Base-by-base conservation (phyloP, 140 eudicot species). In the Flaveria floridana region DNA sequence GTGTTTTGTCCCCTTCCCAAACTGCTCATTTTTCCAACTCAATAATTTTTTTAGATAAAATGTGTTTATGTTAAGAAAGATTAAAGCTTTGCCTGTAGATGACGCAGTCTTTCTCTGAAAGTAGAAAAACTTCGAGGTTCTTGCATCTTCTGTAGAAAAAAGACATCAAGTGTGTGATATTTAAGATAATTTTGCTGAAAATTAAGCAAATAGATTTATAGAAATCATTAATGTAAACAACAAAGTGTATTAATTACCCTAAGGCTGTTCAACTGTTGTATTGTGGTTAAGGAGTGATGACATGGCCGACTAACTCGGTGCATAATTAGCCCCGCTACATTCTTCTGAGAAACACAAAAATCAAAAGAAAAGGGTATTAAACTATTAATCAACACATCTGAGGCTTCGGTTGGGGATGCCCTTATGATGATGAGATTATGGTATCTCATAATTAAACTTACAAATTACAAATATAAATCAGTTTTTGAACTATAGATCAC, bases 61-160 rank as follows among this genome's bases (percentile, higher is more conserved):
- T 14, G 8, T 50, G 73, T 42, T 9, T 12, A 8, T 48, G 34
- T 46, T 48, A 20, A 74, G 9, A 58, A 83, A 65, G 19, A n/a
- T 50, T 1, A 9, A 67, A 70, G 37, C 44, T 12, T 77, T 87
- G 81, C 99, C 99, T 93, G 96, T 72, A 94, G 85, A 85, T 90
- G 96, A 4, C 84, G 87, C 30, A 94, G 83, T 71, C 99, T 86
- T 77, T 94, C 99, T 77, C 84, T 85, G 74, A 94, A 94, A 51
- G 96, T 90, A 68, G 96, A 88, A 82, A 87, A 94, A 30, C 81
- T 78, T 77, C 79, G 81, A 63, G 99, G 91, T 80, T 90, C 89
- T 86, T 84, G 92, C 72, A 65, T 76, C 82, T 82, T 85, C 97
- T 94, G 90, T 67, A 67, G 19, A 64, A 77, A 52, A 70, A 65